These are phyloP conservation scores for Lachancea lanzarotensis DNA, from an alignment of 805 yeast genomes.

Conservation along the genomic window DNA sequence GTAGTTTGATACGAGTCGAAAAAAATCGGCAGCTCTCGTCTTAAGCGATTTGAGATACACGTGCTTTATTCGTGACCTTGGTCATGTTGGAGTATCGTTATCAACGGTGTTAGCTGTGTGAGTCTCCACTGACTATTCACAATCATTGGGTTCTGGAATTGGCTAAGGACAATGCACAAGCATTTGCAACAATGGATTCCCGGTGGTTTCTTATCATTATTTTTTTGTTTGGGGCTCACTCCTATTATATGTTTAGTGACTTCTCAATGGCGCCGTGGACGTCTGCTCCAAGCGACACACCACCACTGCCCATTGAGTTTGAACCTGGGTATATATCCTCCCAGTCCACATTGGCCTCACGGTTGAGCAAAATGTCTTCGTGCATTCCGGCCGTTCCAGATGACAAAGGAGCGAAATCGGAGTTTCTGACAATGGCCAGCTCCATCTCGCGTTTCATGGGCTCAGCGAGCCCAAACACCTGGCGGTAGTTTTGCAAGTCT, in stretches of 20 bases:
- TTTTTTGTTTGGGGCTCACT: neutral
- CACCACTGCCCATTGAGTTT: constrained; percentile 32
- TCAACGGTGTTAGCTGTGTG: no score
- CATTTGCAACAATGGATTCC: no score
- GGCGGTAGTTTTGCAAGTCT: constrained; percentile 69
- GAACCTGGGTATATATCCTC: constrained; percentile 74
- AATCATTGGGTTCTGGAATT: no score
- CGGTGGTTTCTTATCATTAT: neutral
- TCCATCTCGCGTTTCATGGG: constrained; percentile 93
- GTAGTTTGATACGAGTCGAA: no score
- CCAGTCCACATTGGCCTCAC: constrained; percentile 80
- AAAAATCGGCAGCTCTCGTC: no score
- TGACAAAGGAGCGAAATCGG: constrained; percentile 66
- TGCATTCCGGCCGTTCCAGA: constrained; percentile 42
- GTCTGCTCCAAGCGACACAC: constrained; percentile 39
- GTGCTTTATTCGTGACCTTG: no score
- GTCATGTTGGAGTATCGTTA: no score
- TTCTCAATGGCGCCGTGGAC: constrained; percentile 73
- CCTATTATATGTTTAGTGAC: constrained; percentile 44
- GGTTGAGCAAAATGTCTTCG: constrained; percentile 70
- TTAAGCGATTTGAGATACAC: no score
- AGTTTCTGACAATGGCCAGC: constrained; percentile 57
- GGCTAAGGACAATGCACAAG: no score
- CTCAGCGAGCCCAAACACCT: constrained; percentile 87
- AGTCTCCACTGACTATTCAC: no score